Conservation (phyloP, 1,284 basidiomycete genomes). For the Coniferiporia sulphurascens region DNA sequence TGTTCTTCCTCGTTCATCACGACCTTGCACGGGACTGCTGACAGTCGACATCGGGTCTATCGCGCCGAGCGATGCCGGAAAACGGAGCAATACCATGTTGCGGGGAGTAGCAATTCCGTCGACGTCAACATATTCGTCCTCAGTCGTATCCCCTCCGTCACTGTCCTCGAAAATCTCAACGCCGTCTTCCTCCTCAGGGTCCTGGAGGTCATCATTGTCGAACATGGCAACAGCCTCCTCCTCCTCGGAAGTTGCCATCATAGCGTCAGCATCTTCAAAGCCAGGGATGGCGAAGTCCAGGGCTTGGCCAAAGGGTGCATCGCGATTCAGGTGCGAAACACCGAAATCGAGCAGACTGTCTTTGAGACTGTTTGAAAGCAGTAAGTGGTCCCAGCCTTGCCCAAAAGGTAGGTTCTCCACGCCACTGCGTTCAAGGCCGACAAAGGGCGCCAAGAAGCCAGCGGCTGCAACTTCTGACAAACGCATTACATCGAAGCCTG, state of each 20-base stretch:
- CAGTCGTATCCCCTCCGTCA: constrained; percentile 59
- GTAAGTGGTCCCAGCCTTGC: constrained; percentile 65
- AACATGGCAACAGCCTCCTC: constrained; percentile 34
- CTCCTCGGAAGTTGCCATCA: constrained; percentile 38
- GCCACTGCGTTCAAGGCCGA: constrained; percentile 30
- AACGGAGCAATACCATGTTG: constrained; percentile 65
- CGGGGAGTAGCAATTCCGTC: constrained; percentile 67
- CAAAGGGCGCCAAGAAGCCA: constrained; percentile 19
- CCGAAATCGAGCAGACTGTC: constrained; percentile 53
- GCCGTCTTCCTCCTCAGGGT: constrained; percentile 37
- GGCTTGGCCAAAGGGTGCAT: constrained; percentile 32
- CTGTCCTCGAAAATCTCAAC: constrained; percentile 35
- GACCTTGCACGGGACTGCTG: constrained; percentile 44
- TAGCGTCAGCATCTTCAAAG: constrained; percentile 33
- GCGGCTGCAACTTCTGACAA: constrained; percentile 36
- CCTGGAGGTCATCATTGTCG: constrained; percentile 15
- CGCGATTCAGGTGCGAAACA: constrained; percentile 41
- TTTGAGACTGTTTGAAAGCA: constrained; percentile 58
- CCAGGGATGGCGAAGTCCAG: constrained; percentile 25
- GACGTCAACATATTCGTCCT: constrained; percentile 72
- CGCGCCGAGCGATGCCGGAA: constrained; percentile 56
- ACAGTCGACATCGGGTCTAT: constrained; percentile 72
- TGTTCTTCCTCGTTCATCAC: constrained; percentile 29
- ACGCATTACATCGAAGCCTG: constrained; percentile 20
- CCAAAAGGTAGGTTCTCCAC: constrained; percentile 44